These are phyloP conservation scores for Termitomyces sp. DNA, from an alignment of 768 basidiomycete species.

Conservation along the genomic window DNA sequence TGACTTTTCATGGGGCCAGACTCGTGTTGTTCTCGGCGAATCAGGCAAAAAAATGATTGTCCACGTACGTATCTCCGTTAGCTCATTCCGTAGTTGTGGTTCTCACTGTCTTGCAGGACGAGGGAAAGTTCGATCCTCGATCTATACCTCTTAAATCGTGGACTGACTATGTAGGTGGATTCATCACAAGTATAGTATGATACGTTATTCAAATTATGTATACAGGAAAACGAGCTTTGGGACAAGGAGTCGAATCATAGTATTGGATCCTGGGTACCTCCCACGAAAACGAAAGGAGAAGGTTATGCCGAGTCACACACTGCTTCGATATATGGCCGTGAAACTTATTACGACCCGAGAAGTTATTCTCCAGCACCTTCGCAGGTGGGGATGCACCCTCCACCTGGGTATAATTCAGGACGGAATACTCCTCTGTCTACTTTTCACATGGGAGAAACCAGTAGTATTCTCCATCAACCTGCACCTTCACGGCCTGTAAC, in stretches of 20 bases:
- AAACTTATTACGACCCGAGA: slow-evolving; percentile 79
- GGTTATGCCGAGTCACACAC: slow-evolving; percentile 71
- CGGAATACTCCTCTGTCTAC: slow-evolving; percentile 63
- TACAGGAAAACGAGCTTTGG: slow-evolving; percentile 91
- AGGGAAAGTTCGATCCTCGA: slow-evolving; percentile 94
- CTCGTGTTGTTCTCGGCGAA: slow-evolving; percentile 90
- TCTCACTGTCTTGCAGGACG: slow-evolving; percentile 53
- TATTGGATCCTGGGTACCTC: slow-evolving; percentile 89
- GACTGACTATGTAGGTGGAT: slow-evolving; percentile 77
- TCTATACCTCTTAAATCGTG: slow-evolving; percentile 94
- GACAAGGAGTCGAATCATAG: slow-evolving; percentile 96
- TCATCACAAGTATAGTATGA: background rate
- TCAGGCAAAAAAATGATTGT: slow-evolving; percentile 93
- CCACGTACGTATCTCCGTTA: slow-evolving; percentile 51
- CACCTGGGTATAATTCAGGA: slow-evolving; percentile 73
- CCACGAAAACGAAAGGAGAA: slow-evolving; percentile 57
- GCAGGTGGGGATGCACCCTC: slow-evolving; percentile 52
- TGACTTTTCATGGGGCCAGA: slow-evolving; percentile 94
- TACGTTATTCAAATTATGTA: background rate
- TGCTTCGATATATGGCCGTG: slow-evolving; percentile 80
- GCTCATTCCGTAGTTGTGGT: background rate
- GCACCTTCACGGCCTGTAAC: slow-evolving; percentile 66
- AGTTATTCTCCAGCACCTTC: slow-evolving; percentile 72
- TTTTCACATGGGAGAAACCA: slow-evolving; percentile 22
- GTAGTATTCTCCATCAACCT: slow-evolving; percentile 46